These are phyloP conservation scores for Rhizopogon salebrosus DNA, from an alignment of 768 basidiomycete species.

Conservation along the genomic window DNA sequence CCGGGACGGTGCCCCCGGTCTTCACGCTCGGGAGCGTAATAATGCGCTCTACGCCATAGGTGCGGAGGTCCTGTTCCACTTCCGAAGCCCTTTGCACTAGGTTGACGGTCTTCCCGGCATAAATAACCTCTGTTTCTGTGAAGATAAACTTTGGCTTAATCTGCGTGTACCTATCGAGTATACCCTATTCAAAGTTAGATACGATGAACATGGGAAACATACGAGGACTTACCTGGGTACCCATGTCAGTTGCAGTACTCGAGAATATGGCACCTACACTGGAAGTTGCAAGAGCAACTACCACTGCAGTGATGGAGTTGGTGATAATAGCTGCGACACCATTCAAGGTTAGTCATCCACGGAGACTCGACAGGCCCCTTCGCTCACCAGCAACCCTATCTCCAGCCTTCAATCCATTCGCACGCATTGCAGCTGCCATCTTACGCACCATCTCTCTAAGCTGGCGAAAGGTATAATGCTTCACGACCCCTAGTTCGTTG, in stretches of 20 bases:
- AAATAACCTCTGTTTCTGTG: constrained; percentile 59
- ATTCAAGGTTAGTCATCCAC: background rate
- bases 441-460: constrained; percentile 48
- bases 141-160: constrained; percentile 71
- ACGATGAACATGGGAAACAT: constrained; percentile 12
- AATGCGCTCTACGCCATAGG: constrained; percentile 44
- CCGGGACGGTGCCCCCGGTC: constrained; percentile 30
- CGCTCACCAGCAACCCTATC: constrained; percentile 64
- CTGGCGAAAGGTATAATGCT: constrained; percentile 49
- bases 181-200: constrained; percentile 29
- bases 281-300: constrained; percentile 57
- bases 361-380: background rate
- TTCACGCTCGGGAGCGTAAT: constrained; percentile 57
- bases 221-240: constrained; percentile 38
- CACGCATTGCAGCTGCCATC: constrained; percentile 54
- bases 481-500: constrained; percentile 40
- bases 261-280: constrained; percentile 68
- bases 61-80: constrained; percentile 44
- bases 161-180: constrained; percentile 62
- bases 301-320: constrained; percentile 56
- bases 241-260: constrained; percentile 73
- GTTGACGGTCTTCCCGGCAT: constrained; percentile 55
- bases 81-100: constrained; percentile 49
- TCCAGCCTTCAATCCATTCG: constrained; percentile 50
- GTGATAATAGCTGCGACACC: constrained; percentile 52